These are phyloP conservation scores for Pichia deserticola DNA, from an alignment of 805 yeast species.

Conservation along the genomic window DNA sequence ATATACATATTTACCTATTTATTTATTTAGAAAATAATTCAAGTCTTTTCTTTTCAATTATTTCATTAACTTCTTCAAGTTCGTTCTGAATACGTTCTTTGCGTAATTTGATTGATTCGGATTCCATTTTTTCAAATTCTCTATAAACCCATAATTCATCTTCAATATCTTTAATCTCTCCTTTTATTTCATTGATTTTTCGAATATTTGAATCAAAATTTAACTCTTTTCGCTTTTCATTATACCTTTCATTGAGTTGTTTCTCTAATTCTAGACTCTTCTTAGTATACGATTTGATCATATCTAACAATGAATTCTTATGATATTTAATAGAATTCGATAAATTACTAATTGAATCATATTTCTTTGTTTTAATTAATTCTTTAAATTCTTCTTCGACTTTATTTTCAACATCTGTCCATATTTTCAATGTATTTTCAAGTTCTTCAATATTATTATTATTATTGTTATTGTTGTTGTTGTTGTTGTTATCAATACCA, in stretches of 20 bases:
- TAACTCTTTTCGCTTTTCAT: background rate
- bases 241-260: background rate
- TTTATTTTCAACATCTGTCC: background rate
- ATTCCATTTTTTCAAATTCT: conserved; percentile 3
- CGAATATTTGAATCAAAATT: background rate
- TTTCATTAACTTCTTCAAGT: conserved; percentile 1
- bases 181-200: background rate
- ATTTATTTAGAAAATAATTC: background rate
- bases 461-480: no score
- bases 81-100: conserved; percentile 7
- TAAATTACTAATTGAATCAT: background rate
- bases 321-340: no score
- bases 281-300: background rate
- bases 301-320: background rate
- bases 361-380: background rate
- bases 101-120: background rate
- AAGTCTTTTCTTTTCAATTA: background rate
- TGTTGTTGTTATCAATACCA: no score
- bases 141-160: conserved; percentile 5
- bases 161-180: background rate
- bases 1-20: no score
- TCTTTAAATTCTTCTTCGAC: background rate
- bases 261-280: background rate
- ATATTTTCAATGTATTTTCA: background rate
- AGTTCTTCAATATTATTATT: background rate